Base-by-base conservation (phyloP, 371 early-diverging fungal genomes). In the Mucor irregularis region DNA sequence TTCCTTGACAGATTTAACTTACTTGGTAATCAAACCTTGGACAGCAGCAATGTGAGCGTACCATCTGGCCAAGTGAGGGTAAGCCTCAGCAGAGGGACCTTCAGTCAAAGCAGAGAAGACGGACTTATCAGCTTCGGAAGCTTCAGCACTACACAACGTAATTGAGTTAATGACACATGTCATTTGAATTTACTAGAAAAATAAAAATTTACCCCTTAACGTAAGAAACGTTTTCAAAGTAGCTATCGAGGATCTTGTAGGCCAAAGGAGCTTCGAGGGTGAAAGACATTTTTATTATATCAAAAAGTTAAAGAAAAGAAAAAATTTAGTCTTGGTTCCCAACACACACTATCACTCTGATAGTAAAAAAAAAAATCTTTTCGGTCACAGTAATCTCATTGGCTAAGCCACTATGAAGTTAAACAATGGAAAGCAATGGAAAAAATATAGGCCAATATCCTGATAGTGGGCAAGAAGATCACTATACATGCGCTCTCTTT, bases 41-140 rank as follows among this genome's bases (percentile, higher is more conserved):
- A 79, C 83, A 50, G 84, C 80, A 66, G 89, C 83, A 67, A 96
- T 90, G 89, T 96, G 95, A 71, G 81, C 82, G 88, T 91, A 94
- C 97, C 97, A 96, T 79, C 97, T 90, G 70, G 93, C 89, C 66
- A 90, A 89, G 73, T 96, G 91, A 67, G 93, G 93, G 83, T 78
- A 90, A 47, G 82, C 81, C 60, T 69, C 71, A 65, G 89, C 87
- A 59, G 83, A 78, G 68, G 93, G 93, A 67, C 80, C 83, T 61
- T 91, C 92, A 49, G 85, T 64, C 64, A 94, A 69, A 34, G 89
- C 88, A 63, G 87, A 84, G 76, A 92, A 93, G 74, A 96, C 90
- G 60, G 86, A 83, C 60, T 86, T 83, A 60, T 96, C 96, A 73
- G 91, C 90, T 64, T 89, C 84, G 66, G 91, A 80, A 64, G 88